These are phyloP conservation scores for Thinopyrum elongatum DNA, from an alignment of 176 grass and related monocot species.

Conservation along the genomic window DNA sequence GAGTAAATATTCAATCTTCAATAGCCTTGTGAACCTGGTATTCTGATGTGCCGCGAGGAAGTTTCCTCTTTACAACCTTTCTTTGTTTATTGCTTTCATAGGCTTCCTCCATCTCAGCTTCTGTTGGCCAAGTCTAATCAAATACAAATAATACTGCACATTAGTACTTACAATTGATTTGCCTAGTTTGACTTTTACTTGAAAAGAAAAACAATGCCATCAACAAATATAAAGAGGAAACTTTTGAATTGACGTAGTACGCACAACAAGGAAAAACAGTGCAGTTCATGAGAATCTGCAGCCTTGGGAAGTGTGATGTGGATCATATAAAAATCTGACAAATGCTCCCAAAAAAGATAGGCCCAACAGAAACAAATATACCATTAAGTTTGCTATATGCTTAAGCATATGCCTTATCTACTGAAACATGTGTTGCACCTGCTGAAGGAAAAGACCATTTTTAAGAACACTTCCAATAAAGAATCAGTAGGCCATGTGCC, in stretches of 20 bases:
- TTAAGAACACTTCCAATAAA: not conserved
- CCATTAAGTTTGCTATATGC: not conserved
- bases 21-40: conserved; percentile 65
- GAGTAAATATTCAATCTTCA: not conserved
- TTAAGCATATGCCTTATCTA: not conserved
- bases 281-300: conserved; percentile 7
- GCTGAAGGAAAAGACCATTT: not conserved
- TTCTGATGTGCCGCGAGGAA: conserved; percentile 89
- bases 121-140: conserved; percentile 90
- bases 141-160: conserved; percentile 40
- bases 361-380: not conserved
- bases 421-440: not conserved
- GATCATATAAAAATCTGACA: not conserved
- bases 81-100: conserved; percentile 56
- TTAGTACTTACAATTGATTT: conserved; percentile 4
- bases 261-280: not conserved
- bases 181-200: not conserved
- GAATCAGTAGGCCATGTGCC: not conserved
- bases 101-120: conserved; percentile 28
- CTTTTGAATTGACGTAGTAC: not conserved
- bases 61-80: conserved; percentile 68
- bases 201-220: not conserved
- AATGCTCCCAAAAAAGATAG: not conserved
- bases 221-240: not conserved
- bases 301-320: not conserved